phyloP scores from a whole-genome alignment of 2,329 filamentous ascomycete species.

The Epichloe festucae region DNA sequence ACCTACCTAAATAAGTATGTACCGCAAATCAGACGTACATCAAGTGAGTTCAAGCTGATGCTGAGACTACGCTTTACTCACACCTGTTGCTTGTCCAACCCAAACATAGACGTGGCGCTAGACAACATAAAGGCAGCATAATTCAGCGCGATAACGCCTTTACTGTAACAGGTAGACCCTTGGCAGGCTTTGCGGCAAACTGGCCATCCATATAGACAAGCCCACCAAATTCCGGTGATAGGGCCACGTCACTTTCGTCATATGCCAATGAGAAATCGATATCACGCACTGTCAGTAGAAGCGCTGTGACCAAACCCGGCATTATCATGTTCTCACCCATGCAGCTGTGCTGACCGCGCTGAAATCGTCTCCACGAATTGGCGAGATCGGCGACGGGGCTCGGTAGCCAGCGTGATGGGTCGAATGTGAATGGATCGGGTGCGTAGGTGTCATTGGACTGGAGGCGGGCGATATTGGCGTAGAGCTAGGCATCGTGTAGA shows the following conservation, averaged over 20 bases:
- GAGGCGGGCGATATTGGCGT: background rate
- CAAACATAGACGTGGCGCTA: background rate
- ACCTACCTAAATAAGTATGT: too few relatives aligned
- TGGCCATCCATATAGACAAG: slow-evolving; percentile 1
- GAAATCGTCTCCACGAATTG: background rate
- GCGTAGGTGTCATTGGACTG: background rate
- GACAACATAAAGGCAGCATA: background rate
- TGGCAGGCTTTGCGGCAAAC: slow-evolving; percentile 2
- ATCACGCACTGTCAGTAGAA: background rate
- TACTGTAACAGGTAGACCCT: slow-evolving; percentile 1
- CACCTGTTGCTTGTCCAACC: background rate
- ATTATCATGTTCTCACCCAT: slow-evolving; percentile 4
- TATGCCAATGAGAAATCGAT: background rate
- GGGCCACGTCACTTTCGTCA: background rate
- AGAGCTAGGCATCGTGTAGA: background rate
- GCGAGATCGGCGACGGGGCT: background rate
- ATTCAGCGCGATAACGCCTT: background rate
- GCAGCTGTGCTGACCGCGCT: slow-evolving; percentile 1
- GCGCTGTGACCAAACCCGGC: background rate
- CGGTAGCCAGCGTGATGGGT: slow-evolving; percentile 1
- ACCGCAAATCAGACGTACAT: background rate
- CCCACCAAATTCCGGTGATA: background rate
- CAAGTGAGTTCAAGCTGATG: too few relatives aligned
- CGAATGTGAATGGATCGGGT: background rate
- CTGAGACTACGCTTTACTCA: too few relatives aligned